Percentiles rank a stretch among this genome's conserved stretches.
Conservation (phyloP, 371 early-diverging fungal genomes). For the Zychaea mexicana region DNA sequence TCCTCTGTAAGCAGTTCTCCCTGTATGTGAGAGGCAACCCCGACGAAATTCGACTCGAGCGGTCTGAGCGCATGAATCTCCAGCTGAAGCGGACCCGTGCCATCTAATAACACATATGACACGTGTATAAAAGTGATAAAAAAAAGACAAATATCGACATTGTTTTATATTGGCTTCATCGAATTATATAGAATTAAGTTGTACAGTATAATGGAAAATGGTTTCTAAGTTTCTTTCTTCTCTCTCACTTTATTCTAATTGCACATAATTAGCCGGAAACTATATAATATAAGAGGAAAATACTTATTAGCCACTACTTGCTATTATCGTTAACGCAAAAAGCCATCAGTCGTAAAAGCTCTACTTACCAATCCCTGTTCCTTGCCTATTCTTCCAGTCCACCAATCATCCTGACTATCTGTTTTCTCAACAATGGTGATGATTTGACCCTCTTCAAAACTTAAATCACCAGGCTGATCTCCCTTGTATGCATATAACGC, state of each 20-base stretch:
- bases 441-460: conserved; percentile 73
- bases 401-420: conserved; percentile 78
- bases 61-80: too few species aligned
- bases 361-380: conserved; percentile 60
- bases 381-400: conserved; percentile 72
- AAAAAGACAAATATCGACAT: too few species aligned
- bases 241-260: conserved; percentile 32
- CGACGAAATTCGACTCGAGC: not conserved
- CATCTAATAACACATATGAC: too few species aligned
- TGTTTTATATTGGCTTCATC: too few species aligned
- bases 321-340: too few species aligned
- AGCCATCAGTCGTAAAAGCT: too few species aligned
- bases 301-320: not conserved
- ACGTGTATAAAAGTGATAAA: too few species aligned
- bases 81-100: too few species aligned
- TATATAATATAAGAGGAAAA: conserved; percentile 12
- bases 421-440: conserved; percentile 69
- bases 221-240: not conserved
- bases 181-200: too few species aligned
- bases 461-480: conserved; percentile 70
- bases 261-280: conserved; percentile 85
- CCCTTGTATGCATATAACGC: conserved; percentile 77
- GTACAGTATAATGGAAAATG: too few species aligned
- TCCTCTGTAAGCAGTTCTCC: not conserved
- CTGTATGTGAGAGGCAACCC: not conserved